These are phyloP conservation scores for carrot (Daucus carota) DNA, from an alignment of 129 eudicot species.

Conservation along the genomic window DH1_v3.0 NC_030382.2:43900501-43901000, in stretches of 20 bases:
- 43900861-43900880: conserved; percentile 54
- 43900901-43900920: background rate
- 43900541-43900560: no score
- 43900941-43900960: background rate
- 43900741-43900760: conserved; percentile 63
- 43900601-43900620: no score
- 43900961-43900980: background rate
- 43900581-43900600: no score
- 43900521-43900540: no score
- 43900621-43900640: no score
- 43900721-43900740: conserved; percentile 58
- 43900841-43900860: conserved; percentile 62
- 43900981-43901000: background rate
- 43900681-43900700: background rate
- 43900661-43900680: no score
- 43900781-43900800: conserved; percentile 67
- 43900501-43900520: background rate
- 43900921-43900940: background rate
- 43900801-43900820: conserved; percentile 48
- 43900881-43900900: conserved; percentile 40
- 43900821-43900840: conserved; percentile 49
- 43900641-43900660: no score
- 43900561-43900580: no score
- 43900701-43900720: conserved; percentile 4
- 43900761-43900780: conserved; percentile 74